Conservation (phyloP, 2,329 filamentous ascomycete species). For the Sclerotinia trifoliorum region DNA sequence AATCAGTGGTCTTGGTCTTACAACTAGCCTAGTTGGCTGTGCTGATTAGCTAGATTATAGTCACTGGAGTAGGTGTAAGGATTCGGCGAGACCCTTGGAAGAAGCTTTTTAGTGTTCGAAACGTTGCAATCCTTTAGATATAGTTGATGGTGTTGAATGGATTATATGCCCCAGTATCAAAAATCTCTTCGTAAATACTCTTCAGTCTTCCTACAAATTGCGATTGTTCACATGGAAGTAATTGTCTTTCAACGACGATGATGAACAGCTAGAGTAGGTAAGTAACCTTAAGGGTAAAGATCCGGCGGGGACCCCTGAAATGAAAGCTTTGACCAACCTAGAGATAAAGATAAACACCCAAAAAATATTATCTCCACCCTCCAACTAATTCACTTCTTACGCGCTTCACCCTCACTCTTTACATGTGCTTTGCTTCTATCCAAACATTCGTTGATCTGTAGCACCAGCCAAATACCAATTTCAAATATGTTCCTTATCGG, state of each 20-base stretch:
- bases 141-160: not conserved
- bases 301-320: not conserved
- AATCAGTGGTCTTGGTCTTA: not conserved
- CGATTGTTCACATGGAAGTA: not conserved
- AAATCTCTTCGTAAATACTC: not conserved
- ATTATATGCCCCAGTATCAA: no score
- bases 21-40: not conserved
- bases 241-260: no score
- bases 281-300: not conserved
- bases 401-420: not conserved
- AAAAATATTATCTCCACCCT: constrained; percentile 4
- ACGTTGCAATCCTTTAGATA: not conserved
- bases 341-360: constrained; percentile 14
- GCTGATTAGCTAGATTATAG: not conserved
- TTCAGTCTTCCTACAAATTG: not conserved
- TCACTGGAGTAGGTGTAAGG: not conserved
- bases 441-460: constrained; percentile 4
- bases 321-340: constrained; percentile 8
- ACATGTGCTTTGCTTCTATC: constrained; percentile 1
- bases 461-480: not conserved
- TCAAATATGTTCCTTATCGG: constrained; percentile 12
- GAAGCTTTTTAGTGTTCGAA: not conserved
- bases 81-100: not conserved
- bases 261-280: not conserved
- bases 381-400: constrained; percentile 9